Evolutionary conservation across 164 flowering plant genomes (phyloP).

Genomic region (Nymphaea colorata): DNA sequence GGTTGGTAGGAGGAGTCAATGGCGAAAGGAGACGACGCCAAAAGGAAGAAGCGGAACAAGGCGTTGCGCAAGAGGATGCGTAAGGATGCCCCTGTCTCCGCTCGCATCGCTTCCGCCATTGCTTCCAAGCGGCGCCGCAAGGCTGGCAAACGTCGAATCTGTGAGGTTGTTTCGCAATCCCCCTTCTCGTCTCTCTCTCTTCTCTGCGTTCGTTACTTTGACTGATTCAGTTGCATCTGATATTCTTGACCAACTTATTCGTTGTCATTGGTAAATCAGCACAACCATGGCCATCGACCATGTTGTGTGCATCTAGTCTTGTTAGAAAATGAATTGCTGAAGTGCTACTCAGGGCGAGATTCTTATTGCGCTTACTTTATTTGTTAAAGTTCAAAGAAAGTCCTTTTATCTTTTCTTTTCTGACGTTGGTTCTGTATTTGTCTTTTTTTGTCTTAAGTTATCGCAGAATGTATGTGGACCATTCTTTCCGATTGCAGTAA

Average conservation of each 20-base stretch:
- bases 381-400: too few relatives aligned
- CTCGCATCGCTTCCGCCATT: conserved; percentile 71
- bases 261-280: too few relatives aligned
- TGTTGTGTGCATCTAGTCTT: too few relatives aligned
- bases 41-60: conserved; percentile 56
- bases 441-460: too few relatives aligned
- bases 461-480: too few relatives aligned
- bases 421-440: too few relatives aligned
- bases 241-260: background rate
- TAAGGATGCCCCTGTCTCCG: conserved; percentile 39
- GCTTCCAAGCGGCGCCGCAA: conserved; percentile 87
- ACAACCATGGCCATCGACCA: too few relatives aligned
- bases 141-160: conserved; percentile 69
- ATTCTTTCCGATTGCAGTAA: too few relatives aligned
- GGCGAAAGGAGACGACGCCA: conserved; percentile 72
- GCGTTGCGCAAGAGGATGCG: conserved; percentile 35
- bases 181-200: background rate
- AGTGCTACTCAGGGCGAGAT: too few relatives aligned
- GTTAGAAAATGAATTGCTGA: too few relatives aligned
- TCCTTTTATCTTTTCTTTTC: too few relatives aligned
- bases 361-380: too few relatives aligned
- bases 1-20: conserved; percentile 12
- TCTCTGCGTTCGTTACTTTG: background rate
- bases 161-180: conserved; percentile 38
- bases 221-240: background rate